Evolutionary conservation across 306 rosid genomes (phyloP).

Genomic region (Ziziphus jujuba): DNA sequence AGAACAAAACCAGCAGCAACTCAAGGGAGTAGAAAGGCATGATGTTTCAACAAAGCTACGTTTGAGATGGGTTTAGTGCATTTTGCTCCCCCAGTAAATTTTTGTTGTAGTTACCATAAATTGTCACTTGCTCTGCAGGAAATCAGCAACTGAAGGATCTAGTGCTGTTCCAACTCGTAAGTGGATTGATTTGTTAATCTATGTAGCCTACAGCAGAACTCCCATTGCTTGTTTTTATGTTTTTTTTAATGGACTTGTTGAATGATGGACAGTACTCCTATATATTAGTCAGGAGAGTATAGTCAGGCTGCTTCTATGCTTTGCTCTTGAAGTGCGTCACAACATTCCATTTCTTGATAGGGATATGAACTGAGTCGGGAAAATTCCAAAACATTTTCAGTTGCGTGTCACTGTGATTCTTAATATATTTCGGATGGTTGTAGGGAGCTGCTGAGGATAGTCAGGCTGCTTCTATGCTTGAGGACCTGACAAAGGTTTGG

Average conservation of each 20-base stretch:
- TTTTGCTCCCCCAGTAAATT: no score
- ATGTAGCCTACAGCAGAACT: not conserved
- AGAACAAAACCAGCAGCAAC: conserved; percentile 30
- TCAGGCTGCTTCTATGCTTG: conserved; percentile 74
- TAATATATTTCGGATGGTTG: conserved; percentile 32
- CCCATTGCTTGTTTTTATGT: not conserved
- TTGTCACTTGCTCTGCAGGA: no score
- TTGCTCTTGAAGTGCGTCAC: no score
- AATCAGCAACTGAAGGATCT: conserved; percentile 45
- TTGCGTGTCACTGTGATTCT: conserved; percentile 7
- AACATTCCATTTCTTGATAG: no score
- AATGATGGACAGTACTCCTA: not conserved
- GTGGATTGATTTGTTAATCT: conserved; percentile 17
- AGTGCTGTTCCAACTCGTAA: no score
- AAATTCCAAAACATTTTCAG: not conserved
- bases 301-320: conserved; percentile 74
- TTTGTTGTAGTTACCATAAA: no score
- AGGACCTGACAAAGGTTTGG: conserved; percentile 73
- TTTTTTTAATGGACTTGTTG: not conserved
- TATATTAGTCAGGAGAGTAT: conserved; percentile 61
- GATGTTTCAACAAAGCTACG: conserved; percentile 27
- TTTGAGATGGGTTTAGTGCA: no score
- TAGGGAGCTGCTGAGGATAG: conserved; percentile 94
- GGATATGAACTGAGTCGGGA: not conserved
- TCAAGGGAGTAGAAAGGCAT: conserved; percentile 28